phyloP scores from a whole-genome alignment of 1,139 yeast genomes.

The Saccharomyces hybrid region DNA sequence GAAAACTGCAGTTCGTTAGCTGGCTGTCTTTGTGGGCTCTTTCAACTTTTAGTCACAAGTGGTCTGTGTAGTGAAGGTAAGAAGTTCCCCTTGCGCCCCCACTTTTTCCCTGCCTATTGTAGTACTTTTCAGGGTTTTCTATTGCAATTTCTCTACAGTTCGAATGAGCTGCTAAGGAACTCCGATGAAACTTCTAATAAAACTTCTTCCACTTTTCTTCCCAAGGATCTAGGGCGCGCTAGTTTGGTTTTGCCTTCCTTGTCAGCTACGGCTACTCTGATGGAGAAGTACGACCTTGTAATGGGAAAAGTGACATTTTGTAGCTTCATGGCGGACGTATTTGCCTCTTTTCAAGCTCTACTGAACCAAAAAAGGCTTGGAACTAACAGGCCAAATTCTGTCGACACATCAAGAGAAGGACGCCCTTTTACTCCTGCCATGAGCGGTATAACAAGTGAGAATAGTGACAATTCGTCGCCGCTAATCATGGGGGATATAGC shows the following conservation, averaged over 20 bases:
- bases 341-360: not conserved
- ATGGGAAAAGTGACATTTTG: not conserved
- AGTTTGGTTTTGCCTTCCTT: not conserved
- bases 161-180: not conserved
- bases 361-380: not conserved
- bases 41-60: conserved; percentile 1
- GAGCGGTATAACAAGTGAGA: not conserved
- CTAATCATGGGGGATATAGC: conserved; percentile 6
- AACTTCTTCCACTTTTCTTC: not conserved
- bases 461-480: conserved; percentile 2
- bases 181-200: not conserved
- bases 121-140: not conserved
- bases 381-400: not conserved
- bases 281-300: not conserved
- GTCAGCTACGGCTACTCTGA: not conserved
- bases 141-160: not conserved
- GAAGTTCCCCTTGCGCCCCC: not conserved
- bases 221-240: not conserved
- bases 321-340: not conserved
- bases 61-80: not conserved
- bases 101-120: not conserved
- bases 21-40: conserved; percentile 4
- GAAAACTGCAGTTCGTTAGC: conserved; percentile 8
- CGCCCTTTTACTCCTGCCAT: not conserved
- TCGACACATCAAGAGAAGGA: not conserved